Base-by-base conservation (phyloP, 1,139 yeast species). In the Nematodospora anomalae region DNA sequence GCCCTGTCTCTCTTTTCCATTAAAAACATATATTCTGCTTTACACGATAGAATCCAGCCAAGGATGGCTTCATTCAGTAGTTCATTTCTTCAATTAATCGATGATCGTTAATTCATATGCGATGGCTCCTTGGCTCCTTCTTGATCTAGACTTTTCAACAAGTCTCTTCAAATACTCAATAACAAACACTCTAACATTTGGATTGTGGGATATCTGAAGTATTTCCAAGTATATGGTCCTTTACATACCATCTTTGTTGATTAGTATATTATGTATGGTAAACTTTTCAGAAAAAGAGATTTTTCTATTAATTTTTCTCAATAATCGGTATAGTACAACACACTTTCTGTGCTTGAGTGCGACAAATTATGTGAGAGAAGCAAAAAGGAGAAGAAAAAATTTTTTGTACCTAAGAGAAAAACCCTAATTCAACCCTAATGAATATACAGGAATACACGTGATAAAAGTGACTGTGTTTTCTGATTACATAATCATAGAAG, bases 231-330 rank as follows among this genome's bases (percentile, higher is more conserved):
- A 14, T 29, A 14, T 25, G 28, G 16, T 22, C n/a, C 4, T 20
- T 38, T 49, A 64, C 69, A 62, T 64, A 64, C 69, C 69, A 64
- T 63, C 52, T 59, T 62, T 49, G 59, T 49, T 57, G 59, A 52
- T 60, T 61, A 55, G 49, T 50, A 46, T 47, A 45, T 50, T 52
- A 46, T 44, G 37, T 51, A 50, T 47, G 51, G 52, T 42, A 40
- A 47, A 13, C 27, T 25, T 11, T 11, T 25, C 25, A 40, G 42
- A 41, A 42, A 44, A 34, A 23, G 16, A 30, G 26, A 24, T 30
- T 21, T 33, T 28, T 30, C 25, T 21, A 16, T 22, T 28, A 21
- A 29, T 25, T 34, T 34, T 34, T 28, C 28, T 32, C 29, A 6
- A 8, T 18, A 8, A 18, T n/a, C n/a, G n/a, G 30, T 27, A 27